Base-by-base conservation (phyloP, 176 grass and related monocot species). In the Bothriochloa decipiens region DNA sequence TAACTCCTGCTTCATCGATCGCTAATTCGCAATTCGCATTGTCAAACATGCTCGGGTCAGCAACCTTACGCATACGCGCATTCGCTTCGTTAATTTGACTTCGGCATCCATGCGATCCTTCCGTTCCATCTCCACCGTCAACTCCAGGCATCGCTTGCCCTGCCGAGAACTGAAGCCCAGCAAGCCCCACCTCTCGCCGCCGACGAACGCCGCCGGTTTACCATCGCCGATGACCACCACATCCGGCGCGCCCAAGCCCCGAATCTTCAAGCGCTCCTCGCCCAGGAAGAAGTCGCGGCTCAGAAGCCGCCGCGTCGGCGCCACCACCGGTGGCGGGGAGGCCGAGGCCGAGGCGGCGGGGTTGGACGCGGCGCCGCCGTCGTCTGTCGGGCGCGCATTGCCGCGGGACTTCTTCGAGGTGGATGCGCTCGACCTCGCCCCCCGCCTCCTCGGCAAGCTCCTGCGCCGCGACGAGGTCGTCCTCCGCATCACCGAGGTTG, bases 401-500 rank as follows among this genome's bases (percentile, higher is more conserved):
- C 88, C 93, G 10, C 81, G 65, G 7, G 71, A 88, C 68, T 98
- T 98, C 89, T 98, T 95, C 47, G 76, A 87, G 74, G 88, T 95
- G 36, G 93, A 95, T 18, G 87, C 96, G 28, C 93, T 98, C 46
- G 91, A 98, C 12, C 91, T 98, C 32, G 96, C 93, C 11, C 96
- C 91, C 9, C 93, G 91, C 41, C 93, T 98, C 76, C 91, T 98
- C 27, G 93, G 93, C 73, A 98, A 98, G 89, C 83, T 95, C 47
- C 84, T 98, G 9, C 91, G 93, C n/a, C 91, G 89, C 67, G 96
- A 92, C 27, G 78, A 92, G 15, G 93, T 95, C 55, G 81, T 95
- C 81, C 93, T 98, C 79, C 91, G 89, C 57, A 95, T 98, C 81
- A 98, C 96, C 41, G 93, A 98, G 96, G 96, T 98, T 20, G 2